Conservation (phyloP, 352 stramenopile species). For the Phytophthora ohioensis region DNA sequence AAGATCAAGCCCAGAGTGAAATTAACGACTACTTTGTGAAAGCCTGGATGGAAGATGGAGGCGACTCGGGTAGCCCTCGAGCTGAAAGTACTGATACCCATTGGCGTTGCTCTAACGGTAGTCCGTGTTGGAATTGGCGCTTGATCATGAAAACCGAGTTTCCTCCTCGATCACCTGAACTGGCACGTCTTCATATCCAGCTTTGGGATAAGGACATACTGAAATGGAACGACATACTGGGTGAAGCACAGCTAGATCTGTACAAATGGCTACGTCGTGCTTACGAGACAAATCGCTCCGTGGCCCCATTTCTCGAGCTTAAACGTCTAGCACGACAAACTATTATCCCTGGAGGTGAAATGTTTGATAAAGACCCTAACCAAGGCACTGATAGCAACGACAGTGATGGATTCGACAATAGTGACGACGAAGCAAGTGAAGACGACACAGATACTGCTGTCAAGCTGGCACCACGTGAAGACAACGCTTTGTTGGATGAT, state of each 20-base stretch:
- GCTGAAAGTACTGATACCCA: constrained; percentile 87
- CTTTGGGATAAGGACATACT: constrained; percentile 94
- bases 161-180: constrained; percentile 75
- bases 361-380: not conserved
- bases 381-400: constrained; percentile 1
- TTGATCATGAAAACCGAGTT: constrained; percentile 91
- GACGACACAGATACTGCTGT: constrained; percentile 11
- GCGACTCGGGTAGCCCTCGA: constrained; percentile 24
- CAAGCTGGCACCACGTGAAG: constrained; percentile 34
- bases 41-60: constrained; percentile 84
- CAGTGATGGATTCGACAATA: constrained; percentile 3
- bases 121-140: constrained; percentile 93
- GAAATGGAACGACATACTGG: constrained; percentile 93
- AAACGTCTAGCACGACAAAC: constrained; percentile 41
- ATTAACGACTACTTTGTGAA: constrained; percentile 95
- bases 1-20: constrained; percentile 74
- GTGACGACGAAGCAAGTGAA: constrained; percentile 29
- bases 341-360: not conserved
- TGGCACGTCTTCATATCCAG: constrained; percentile 91
- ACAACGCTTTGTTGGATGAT: constrained; percentile 46
- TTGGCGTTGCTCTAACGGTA: constrained; percentile 92
- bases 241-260: constrained; percentile 86
- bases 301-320: constrained; percentile 74
- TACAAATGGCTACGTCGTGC: constrained; percentile 82
- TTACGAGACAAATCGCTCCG: constrained; percentile 64